Base-by-base conservation (phyloP, 331 rosid species). In the Quercus phellos region DNA sequence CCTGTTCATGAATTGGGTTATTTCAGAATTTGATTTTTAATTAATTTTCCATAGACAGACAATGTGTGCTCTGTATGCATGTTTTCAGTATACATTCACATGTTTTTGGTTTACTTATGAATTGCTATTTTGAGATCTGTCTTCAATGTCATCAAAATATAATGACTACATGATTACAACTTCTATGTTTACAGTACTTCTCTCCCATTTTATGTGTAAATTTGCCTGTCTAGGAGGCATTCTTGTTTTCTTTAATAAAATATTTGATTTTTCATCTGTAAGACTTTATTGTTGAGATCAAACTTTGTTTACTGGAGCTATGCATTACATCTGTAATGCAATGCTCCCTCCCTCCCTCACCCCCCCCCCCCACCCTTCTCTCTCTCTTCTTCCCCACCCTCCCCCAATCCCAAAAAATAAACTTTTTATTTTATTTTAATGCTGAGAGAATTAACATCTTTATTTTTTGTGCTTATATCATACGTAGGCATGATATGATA, bases 401-500 rank as follows among this genome's bases (percentile, higher is more conserved):
- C 43, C 43, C 46, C 46, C 11, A 38, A 38, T 8, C 46, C 46
- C 46, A 8, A 38, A 38, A 38, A 38, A 38, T 8, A 38, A 58
- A 12, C 4, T 1, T 24, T 58, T 58, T 21, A 7, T 61, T 60
- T 14, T 60, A 27, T 60, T 26, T 61, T 13, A 27, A 61, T 27
- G n/a, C 8, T 3, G 26, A 64, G 70, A 64, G 21, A 18, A 43
- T 64, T 30, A 32, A 6, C 24, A 32, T 64, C 46, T 38, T 73
- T 27, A 18, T 50, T 55, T 6, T 51, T 22, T 46, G 42, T 74
- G 55, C 21, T 73, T 67, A 30, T 77, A 32, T 60, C 46, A 38
- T 38, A 38, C 38, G 51, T 82, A 72, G 10, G 59, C 55, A 27
- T 80, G 59, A 76, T 74, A 55, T 55, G 17, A 21, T 55, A 4